These are phyloP conservation scores for Beauveria sp. DNA, from an alignment of 2,329 filamentous ascomycete species.

Conservation along the genomic window DNA sequence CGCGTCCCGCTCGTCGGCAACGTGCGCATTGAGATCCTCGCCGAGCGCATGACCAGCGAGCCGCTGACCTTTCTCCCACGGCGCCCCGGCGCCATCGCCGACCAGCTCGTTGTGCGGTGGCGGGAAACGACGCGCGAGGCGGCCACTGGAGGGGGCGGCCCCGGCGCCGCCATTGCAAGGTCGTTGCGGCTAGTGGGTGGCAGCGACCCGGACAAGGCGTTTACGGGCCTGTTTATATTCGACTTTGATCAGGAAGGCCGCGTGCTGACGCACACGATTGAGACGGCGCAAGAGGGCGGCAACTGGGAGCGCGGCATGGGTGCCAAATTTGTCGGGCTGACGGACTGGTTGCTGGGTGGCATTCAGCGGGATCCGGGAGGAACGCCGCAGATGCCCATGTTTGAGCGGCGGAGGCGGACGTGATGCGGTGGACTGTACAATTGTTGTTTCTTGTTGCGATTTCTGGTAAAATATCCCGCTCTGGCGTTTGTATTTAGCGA, in stretches of 20 bases:
- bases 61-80: constrained; percentile 40
- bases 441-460: not conserved
- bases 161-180: constrained; percentile 32
- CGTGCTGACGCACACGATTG: constrained; percentile 83
- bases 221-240: constrained; percentile 89
- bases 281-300: constrained; percentile 78
- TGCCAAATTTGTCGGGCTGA: constrained; percentile 79
- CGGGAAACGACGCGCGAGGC: constrained; percentile 30
- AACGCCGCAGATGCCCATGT: constrained; percentile 28
- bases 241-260: constrained; percentile 86
- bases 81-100: constrained; percentile 50
- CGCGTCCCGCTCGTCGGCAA: constrained; percentile 85
- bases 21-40: constrained; percentile 77
- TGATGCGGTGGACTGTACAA: constrained; percentile 12
- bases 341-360: constrained; percentile 89
- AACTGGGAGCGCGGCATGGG: constrained; percentile 76
- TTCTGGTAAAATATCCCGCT: not conserved
- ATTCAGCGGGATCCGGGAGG: constrained; percentile 44
- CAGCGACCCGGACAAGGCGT: constrained; percentile 60
- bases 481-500: constrained; percentile 8
- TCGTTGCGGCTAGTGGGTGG: constrained; percentile 28
- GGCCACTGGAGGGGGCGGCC: not conserved
- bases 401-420: constrained; percentile 23
- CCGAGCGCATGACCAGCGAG: constrained; percentile 74
- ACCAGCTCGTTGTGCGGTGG: constrained; percentile 90